phyloP scores from a whole-genome alignment of 2,329 filamentous ascomycete genomes.

The Clarireedia homoeocarpa region DNA sequence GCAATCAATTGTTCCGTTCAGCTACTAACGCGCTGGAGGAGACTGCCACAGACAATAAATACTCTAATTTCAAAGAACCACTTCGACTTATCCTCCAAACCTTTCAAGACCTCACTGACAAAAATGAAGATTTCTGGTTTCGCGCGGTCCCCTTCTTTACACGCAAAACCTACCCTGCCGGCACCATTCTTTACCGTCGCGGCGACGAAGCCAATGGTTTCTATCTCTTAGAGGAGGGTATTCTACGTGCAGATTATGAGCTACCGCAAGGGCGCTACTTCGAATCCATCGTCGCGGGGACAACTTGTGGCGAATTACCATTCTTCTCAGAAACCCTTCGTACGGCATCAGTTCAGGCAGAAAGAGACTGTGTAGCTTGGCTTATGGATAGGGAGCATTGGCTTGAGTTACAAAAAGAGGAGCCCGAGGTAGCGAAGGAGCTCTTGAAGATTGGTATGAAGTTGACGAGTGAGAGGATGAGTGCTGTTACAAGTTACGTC shows the following conservation, averaged over 20 bases:
- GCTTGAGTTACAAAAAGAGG: slow-evolving; percentile 60
- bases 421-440: slow-evolving; percentile 75
- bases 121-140: slow-evolving; percentile 96
- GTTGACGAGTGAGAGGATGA: slow-evolving; percentile 90
- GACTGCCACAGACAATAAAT: slow-evolving; percentile 51
- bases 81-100: slow-evolving; percentile 87
- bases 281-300: slow-evolving; percentile 88
- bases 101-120: slow-evolving; percentile 79
- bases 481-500: slow-evolving; percentile 50
- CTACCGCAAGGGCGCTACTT: slow-evolving; percentile 82
- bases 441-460: slow-evolving; percentile 82
- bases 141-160: slow-evolving; percentile 68
- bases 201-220: slow-evolving; percentile 76
- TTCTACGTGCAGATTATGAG: slow-evolving; percentile 83
- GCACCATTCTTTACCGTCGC: slow-evolving; percentile 67
- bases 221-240: slow-evolving; percentile 83
- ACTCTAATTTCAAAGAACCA: slow-evolving; percentile 83
- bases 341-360: slow-evolving; percentile 79
- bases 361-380: slow-evolving; percentile 79
- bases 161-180: slow-evolving; percentile 57
- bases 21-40: slow-evolving; percentile 69
- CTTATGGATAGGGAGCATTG: slow-evolving; percentile 65
- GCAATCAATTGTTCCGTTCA: slow-evolving; percentile 67
- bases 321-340: slow-evolving; percentile 89
- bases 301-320: slow-evolving; percentile 89